phyloP scores from a whole-genome alignment of 805 yeast species.

The Limtongia smithiae region DNA sequence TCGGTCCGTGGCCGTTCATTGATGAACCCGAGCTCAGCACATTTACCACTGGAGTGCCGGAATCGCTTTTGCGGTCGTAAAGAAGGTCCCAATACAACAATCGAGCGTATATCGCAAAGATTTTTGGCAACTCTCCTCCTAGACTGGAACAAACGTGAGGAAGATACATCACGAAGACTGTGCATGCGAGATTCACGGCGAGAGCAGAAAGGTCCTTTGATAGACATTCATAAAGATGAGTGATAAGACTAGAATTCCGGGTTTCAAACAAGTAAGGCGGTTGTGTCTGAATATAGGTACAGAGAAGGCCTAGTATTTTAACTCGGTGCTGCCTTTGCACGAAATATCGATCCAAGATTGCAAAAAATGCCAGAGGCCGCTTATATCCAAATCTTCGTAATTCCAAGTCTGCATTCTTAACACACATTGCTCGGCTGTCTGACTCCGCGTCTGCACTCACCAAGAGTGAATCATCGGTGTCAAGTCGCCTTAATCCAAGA shows the following conservation, averaged over 20 bases:
- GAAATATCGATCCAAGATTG: conserved; percentile 41
- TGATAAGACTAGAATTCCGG: conserved; percentile 40
- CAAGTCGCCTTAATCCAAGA: conserved; percentile 17
- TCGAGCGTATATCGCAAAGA: conserved; percentile 47
- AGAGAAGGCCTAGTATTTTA: conserved; percentile 35
- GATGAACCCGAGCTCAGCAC: background rate
- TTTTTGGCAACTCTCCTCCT: conserved; percentile 39
- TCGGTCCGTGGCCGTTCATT: conserved; percentile 3
- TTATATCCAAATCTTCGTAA: conserved; percentile 45
- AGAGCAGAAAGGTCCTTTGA: conserved; percentile 44
- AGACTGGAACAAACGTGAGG: conserved; percentile 46
- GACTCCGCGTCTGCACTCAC: conserved; percentile 13
- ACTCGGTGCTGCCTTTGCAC: conserved; percentile 39
- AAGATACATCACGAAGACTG: conserved; percentile 43
- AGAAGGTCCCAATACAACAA: conserved; percentile 41
- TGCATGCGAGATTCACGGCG: conserved; percentile 40
- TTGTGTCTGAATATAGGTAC: conserved; percentile 37
- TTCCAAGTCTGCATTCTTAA: conserved; percentile 43
- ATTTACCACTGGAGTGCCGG: background rate
- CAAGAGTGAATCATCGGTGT: conserved; percentile 15
- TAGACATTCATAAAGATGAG: conserved; percentile 41
- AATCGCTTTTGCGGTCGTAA: conserved; percentile 8
- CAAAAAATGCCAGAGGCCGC: conserved; percentile 41
- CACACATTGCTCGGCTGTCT: conserved; percentile 51
- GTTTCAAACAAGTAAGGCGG: conserved; percentile 37